Conservation (phyloP, 192 early-diverging fungal genomes). For the Coemansia sp. region DNA sequence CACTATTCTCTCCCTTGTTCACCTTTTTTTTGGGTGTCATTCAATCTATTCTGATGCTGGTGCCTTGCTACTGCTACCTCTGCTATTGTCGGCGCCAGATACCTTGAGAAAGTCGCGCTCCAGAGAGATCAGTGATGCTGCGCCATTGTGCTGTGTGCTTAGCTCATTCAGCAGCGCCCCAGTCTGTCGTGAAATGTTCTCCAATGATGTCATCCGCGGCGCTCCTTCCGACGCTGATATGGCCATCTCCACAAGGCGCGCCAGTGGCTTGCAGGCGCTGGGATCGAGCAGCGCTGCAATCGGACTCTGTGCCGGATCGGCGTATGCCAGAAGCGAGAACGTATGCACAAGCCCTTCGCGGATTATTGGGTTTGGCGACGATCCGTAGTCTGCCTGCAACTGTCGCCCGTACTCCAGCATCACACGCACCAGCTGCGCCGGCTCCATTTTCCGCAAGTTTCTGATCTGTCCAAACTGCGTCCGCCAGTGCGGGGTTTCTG, state of each 20-base stretch:
- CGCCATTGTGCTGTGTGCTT: slow-evolving; percentile 34
- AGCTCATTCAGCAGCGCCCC: slow-evolving; percentile 45
- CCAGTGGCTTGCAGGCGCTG: slow-evolving; percentile 59
- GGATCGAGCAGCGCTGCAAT: slow-evolving; percentile 58
- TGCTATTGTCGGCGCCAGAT: neutral
- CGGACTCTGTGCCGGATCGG: slow-evolving; percentile 57
- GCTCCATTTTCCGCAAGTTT: slow-evolving; percentile 26
- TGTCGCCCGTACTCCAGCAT: slow-evolving; percentile 58
- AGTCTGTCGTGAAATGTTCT: slow-evolving; percentile 49
- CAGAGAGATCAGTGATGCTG: slow-evolving; percentile 47
- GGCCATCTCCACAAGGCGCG: slow-evolving; percentile 66
- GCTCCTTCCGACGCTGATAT: slow-evolving; percentile 62
- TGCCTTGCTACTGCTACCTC: neutral
- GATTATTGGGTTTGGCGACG: slow-evolving; percentile 42
- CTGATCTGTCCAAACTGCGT: slow-evolving; percentile 30
- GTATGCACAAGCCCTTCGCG: slow-evolving; percentile 58
- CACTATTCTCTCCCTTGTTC: too few relatives aligned
- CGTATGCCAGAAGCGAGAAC: slow-evolving; percentile 73
- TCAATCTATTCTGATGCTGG: neutral
- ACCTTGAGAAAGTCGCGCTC: slow-evolving; percentile 40
- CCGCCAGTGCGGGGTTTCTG: slow-evolving; percentile 9
- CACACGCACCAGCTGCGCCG: slow-evolving; percentile 39
- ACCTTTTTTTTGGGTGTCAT: neutral
- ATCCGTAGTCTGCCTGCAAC: slow-evolving; percentile 58
- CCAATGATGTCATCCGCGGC: slow-evolving; percentile 61